Percentiles rank a stretch among this genome's conserved stretches.
Conservation (phyloP, 2,329 filamentous ascomycete species). For the Fusarium udum region DNA sequence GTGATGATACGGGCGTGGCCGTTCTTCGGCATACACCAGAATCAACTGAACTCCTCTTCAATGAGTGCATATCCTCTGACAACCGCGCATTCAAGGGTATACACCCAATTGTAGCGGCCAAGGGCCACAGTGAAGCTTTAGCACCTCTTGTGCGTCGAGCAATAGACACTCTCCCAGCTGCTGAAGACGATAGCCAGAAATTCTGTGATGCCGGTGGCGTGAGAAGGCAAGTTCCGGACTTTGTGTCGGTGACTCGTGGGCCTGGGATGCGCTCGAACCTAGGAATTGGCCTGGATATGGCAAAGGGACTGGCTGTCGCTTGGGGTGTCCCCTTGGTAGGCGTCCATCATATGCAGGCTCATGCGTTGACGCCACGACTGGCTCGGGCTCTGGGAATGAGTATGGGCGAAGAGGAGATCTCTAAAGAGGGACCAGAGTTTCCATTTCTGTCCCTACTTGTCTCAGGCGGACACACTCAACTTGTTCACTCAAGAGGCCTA, state of each 20-base stretch:
- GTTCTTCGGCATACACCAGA: constrained; percentile 70
- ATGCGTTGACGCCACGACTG: constrained; percentile 87
- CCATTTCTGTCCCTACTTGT: constrained; percentile 90
- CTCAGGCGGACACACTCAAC: constrained; percentile 90
- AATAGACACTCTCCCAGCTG: constrained; percentile 60
- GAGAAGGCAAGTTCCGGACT: constrained; percentile 69
- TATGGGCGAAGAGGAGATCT: constrained; percentile 18
- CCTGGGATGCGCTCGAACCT: constrained; percentile 88
- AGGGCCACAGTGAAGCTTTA: constrained; percentile 78
- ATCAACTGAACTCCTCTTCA: constrained; percentile 73
- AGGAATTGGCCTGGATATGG: constrained; percentile 79
- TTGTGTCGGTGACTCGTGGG: constrained; percentile 88
- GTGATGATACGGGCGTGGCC: constrained; percentile 93
- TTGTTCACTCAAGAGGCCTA: constrained; percentile 77
- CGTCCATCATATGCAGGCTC: constrained; percentile 97
- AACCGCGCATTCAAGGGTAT: constrained; percentile 80
- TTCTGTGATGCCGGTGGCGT: constrained; percentile 29
- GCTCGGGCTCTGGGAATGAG: constrained; percentile 66
- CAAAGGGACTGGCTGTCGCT: constrained; percentile 86
- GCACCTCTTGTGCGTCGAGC: constrained; percentile 74
- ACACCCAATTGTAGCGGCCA: constrained; percentile 78
- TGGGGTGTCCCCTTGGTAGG: constrained; percentile 86
- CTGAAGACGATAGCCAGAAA: background rate
- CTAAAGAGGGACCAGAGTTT: constrained; percentile 64
- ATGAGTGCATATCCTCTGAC: constrained; percentile 83